Conservation (phyloP, 2,329 filamentous ascomycete species). For the Penicillium hordei region DNA sequence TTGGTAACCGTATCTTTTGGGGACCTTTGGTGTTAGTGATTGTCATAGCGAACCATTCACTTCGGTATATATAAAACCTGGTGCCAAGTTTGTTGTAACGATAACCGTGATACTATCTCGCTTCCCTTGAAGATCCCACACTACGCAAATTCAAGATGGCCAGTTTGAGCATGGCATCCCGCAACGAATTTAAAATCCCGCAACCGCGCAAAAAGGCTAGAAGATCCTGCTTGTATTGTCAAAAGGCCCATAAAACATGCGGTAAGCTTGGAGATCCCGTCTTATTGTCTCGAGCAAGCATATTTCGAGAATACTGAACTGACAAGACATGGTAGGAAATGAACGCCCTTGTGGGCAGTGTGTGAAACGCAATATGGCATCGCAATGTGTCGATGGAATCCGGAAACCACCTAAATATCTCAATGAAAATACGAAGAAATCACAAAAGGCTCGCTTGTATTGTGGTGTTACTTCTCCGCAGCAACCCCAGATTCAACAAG, state of each 20-base stretch:
- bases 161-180: neutral
- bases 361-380: slow-evolving; percentile 1
- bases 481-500: neutral
- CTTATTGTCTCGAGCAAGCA: neutral
- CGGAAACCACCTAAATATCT: slow-evolving; percentile 17
- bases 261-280: neutral
- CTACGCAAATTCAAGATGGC: neutral
- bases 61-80: neutral
- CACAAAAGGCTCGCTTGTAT: neutral
- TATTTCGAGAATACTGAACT: neutral
- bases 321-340: slow-evolving; percentile 7
- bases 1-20: neutral
- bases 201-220: slow-evolving; percentile 9
- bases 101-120: neutral
- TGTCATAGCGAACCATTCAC: neutral
- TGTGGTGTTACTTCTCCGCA: neutral
- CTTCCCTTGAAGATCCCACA: neutral
- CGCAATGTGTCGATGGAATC: slow-evolving; percentile 11
- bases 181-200: neutral
- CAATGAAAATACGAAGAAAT: neutral
- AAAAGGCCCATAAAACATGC: slow-evolving; percentile 16
- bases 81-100: neutral
- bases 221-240: slow-evolving; percentile 15
- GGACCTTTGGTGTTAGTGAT: neutral
- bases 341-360: slow-evolving; percentile 15